These are phyloP conservation scores for Linderniella brevidens DNA, from an alignment of 257 asterid genomes.

Conservation along the genomic window DNA sequence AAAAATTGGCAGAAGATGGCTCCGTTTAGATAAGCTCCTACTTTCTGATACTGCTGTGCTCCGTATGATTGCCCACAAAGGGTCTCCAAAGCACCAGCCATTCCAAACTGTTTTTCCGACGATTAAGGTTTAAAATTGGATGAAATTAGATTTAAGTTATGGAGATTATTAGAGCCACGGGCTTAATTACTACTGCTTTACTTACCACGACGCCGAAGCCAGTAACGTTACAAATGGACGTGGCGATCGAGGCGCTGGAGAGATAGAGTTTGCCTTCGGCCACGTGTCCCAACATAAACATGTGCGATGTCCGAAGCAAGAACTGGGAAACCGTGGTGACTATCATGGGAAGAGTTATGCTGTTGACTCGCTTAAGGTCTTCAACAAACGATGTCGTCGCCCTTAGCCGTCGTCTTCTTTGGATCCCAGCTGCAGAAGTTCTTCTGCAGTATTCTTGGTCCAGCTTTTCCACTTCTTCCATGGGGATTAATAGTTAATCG, in stretches of 20 bases:
- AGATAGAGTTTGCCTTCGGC: conserved; percentile 31
- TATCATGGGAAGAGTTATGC: conserved; percentile 38
- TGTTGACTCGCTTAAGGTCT: conserved; percentile 23
- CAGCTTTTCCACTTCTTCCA: too few species aligned
- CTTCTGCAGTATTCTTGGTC: too few species aligned
- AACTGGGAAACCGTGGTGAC: conserved; percentile 27
- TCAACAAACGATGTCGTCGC: not conserved
- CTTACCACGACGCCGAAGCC: conserved; percentile 37
- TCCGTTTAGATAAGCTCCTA: conserved; percentile 37
- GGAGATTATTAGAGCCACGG: not conserved
- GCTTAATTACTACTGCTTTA: not conserved
- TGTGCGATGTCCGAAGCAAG: conserved; percentile 25
- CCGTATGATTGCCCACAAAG: conserved; percentile 89
- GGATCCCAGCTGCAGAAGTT: too few species aligned
- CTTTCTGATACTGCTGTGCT: conserved; percentile 42
- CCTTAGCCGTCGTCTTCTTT: too few species aligned
- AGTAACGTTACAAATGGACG: conserved; percentile 40
- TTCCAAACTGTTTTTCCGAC: conserved; percentile 37
- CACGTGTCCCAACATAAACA: conserved; percentile 45
- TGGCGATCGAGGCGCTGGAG: conserved; percentile 44
- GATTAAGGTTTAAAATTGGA: not conserved
- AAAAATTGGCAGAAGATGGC: conserved; percentile 38
- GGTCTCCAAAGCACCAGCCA: conserved; percentile 78
- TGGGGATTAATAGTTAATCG: too few species aligned
- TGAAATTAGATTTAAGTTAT: not conserved